Percentiles rank a stretch among this genome's conserved stretches.
Evolutionary conservation across 495 filamentous ascomycete species (phyloP).

Genomic region (Bombardia bombarda): DNA sequence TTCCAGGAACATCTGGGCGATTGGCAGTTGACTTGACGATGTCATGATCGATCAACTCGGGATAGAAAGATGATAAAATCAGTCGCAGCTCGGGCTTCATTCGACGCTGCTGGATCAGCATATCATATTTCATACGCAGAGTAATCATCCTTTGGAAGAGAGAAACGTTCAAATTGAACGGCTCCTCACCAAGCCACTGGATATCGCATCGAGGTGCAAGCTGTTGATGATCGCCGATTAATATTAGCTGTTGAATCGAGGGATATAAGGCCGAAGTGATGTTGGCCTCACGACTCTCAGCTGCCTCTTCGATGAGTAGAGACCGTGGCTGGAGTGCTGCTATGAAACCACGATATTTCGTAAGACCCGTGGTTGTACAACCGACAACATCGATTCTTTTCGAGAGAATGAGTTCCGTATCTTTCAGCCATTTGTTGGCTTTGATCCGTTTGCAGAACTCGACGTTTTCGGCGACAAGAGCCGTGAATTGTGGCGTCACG

Average conservation of each 20-base stretch:
- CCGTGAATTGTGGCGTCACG: constrained; percentile 14
- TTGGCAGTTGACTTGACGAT: constrained; percentile 43
- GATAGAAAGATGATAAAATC: constrained; percentile 58
- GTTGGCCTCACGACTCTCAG: constrained; percentile 48
- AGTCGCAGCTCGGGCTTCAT: constrained; percentile 63
- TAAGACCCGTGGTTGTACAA: constrained; percentile 65
- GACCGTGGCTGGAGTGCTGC: constrained; percentile 58
- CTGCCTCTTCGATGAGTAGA: constrained; percentile 51
- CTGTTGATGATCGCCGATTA: constrained; percentile 51
- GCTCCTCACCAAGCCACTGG: constrained; percentile 65
- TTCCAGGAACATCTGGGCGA: constrained; percentile 63
- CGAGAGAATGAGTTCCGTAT: constrained; percentile 20
- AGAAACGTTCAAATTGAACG: constrained; percentile 45
- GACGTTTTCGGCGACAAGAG: constrained; percentile 18
- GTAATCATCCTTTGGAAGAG: constrained; percentile 58
- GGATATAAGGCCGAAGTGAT: constrained; percentile 47
- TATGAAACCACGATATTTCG: constrained; percentile 73
- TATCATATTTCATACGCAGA: constrained; percentile 55
- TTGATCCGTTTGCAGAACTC: constrained; percentile 26
- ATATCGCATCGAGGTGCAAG: constrained; percentile 40
- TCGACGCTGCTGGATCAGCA: constrained; percentile 59
- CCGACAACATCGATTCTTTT: constrained; percentile 35
- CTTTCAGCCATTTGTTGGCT: constrained; percentile 20
- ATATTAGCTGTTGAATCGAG: constrained; percentile 45
- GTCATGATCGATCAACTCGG: constrained; percentile 58